Evolutionary conservation across 441 rosid genomes (phyloP).

Genomic region (Populus trichocarpa): DNA sequence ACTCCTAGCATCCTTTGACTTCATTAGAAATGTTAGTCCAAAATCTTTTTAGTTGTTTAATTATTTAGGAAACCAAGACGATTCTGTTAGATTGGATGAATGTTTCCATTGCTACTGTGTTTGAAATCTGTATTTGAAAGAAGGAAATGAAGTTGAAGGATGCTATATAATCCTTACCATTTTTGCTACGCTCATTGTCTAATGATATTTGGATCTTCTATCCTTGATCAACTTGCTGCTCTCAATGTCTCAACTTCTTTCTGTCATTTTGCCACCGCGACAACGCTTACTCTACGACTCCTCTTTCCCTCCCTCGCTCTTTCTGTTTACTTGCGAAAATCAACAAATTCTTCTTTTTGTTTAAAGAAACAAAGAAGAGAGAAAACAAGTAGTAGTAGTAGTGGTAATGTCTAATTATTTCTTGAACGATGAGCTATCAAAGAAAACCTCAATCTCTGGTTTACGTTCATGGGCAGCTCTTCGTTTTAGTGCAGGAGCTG

Average conservation of each 20-base stretch:
- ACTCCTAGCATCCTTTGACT: constrained; percentile 10
- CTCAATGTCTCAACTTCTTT: no score
- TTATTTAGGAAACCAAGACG: not conserved
- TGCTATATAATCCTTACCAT: not conserved
- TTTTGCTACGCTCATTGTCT: not conserved
- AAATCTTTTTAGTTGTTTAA: not conserved
- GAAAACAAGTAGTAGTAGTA: not conserved
- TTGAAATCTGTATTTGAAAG: not conserved
- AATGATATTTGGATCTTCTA: not conserved
- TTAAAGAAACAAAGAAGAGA: not conserved
- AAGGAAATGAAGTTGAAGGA: not conserved
- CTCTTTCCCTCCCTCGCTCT: not conserved
- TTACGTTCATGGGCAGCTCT: constrained; percentile 47
- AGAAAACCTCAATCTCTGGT: constrained; percentile 55
- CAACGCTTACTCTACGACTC: not conserved
- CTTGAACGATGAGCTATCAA: constrained; percentile 46
- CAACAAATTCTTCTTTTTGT: not conserved
- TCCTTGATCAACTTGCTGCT: not conserved
- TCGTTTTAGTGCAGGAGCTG: constrained; percentile 55
- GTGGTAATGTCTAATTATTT: constrained; percentile 39
- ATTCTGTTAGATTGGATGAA: not conserved
- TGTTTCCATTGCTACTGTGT: not conserved
- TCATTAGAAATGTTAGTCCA: constrained; percentile 5
- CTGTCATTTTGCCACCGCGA: no score
- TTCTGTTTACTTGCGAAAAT: not conserved